These are phyloP conservation scores for sweet orange (Citrus sinensis) DNA, from an alignment of 345 rosid genomes.

Conservation along the genomic window DVS_A1.0 CM039164.1:23175501-23176000, in stretches of 20 bases:
- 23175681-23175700: background rate
- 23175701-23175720: background rate
- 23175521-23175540: slow-evolving; percentile 59
- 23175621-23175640: background rate
- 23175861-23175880: background rate
- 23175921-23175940: too few relatives aligned
- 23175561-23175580: background rate
- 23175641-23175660: background rate
- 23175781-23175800: background rate
- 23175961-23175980: too few relatives aligned
- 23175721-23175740: background rate
- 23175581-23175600: background rate
- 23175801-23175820: too few relatives aligned
- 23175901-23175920: background rate
- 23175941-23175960: too few relatives aligned
- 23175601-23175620: background rate
- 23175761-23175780: background rate
- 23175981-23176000: too few relatives aligned
- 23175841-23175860: background rate
- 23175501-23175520: slow-evolving; percentile 91
- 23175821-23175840: background rate
- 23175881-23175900: background rate
- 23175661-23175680: background rate
- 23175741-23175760: background rate
- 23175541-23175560: slow-evolving; percentile 40